phyloP scores from a whole-genome alignment of 257 asterid species.

The Jacaranda mimosifolia region DNA sequence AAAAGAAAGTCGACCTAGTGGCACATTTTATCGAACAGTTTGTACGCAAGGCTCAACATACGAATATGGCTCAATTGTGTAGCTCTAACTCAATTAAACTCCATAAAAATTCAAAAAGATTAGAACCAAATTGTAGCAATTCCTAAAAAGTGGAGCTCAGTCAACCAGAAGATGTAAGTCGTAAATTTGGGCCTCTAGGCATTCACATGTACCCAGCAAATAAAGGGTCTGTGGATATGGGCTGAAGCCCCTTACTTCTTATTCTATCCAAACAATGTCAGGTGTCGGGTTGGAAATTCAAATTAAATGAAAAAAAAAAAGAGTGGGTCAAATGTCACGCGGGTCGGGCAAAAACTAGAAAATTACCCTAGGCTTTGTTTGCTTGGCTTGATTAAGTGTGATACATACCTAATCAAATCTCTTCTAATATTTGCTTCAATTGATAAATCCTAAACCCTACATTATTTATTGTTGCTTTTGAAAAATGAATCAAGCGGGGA shows the following conservation, averaged over 20 bases:
- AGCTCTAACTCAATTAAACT: slow-evolving; percentile 2
- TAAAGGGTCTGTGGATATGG: background rate
- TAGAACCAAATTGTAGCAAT: background rate
- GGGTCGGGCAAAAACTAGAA: background rate
- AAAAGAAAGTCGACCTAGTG: slow-evolving; percentile 4
- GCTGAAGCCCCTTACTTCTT: background rate
- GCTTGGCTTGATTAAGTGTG: too few species aligned
- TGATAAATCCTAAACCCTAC: too few species aligned
- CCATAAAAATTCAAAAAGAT: background rate
- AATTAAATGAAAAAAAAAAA: too few species aligned
- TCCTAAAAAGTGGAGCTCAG: background rate
- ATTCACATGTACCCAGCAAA: background rate
- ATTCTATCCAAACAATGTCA: background rate
- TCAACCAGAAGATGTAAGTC: background rate
- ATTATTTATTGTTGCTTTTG: too few species aligned
- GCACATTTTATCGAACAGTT: slow-evolving; percentile 45
- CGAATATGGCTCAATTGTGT: background rate
- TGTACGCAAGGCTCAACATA: slow-evolving; percentile 29
- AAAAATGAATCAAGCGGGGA: too few species aligned
- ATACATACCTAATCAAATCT: too few species aligned
- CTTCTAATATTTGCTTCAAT: too few species aligned
- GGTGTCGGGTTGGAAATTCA: background rate
- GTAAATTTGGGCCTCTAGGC: background rate
- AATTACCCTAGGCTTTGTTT: too few species aligned
- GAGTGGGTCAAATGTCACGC: slow-evolving; percentile 1